Conservation (phyloP, 352 stramenopile species). For the Pythium phragmitis region DNA sequence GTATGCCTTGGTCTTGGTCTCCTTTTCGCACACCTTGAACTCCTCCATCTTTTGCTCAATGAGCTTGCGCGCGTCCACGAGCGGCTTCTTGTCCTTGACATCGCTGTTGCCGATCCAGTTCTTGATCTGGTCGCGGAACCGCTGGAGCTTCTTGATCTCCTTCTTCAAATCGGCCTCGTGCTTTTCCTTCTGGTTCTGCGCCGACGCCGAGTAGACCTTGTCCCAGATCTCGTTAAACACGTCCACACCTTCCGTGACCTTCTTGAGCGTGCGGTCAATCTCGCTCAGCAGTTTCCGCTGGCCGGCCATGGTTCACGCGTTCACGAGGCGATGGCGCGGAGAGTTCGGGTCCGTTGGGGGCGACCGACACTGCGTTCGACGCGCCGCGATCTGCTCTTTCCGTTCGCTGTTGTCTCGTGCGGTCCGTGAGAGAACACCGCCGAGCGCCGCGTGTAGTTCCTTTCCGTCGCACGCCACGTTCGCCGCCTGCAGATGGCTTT, state of each 20-base stretch:
- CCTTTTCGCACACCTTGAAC: constrained; percentile 99
- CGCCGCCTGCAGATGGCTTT: neutral
- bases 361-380: neutral
- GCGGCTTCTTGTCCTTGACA: constrained; percentile 96
- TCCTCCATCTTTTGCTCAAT: constrained; percentile 99
- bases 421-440: neutral
- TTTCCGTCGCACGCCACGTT: constrained; percentile 2
- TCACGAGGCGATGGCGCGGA: neutral
- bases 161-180: constrained; percentile 99
- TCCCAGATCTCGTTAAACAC: constrained; percentile 99
- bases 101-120: constrained; percentile 97
- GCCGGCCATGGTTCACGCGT: constrained; percentile 53
- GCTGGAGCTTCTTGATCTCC: constrained; percentile 99
- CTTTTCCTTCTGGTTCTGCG: constrained; percentile 99
- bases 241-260: constrained; percentile 98
- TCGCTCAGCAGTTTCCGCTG: constrained; percentile 91
- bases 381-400: neutral
- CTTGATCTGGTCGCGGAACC: constrained; percentile 98
- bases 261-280: constrained; percentile 99
- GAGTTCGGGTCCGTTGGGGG: neutral
- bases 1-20: constrained; percentile 99
- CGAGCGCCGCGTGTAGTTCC: neutral
- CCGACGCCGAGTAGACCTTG: constrained; percentile 96
- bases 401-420: neutral
- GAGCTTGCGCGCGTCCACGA: constrained; percentile 86